phyloP scores from a whole-genome alignment of 305 asterid genomes.

The Plantago coronopus region DNA sequence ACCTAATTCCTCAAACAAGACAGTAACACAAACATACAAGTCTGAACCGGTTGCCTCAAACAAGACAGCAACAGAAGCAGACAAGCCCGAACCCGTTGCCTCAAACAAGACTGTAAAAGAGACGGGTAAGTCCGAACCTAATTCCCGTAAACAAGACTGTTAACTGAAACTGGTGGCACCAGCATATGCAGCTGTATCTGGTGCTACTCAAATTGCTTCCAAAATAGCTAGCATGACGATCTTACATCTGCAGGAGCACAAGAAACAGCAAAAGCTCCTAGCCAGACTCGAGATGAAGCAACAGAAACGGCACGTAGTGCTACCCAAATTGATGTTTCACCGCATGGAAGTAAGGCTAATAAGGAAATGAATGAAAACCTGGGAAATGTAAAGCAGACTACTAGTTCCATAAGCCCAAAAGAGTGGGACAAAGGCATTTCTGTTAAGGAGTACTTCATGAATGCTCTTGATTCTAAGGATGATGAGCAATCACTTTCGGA shows the following conservation, averaged over 20 bases:
- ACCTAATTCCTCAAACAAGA: slow-evolving; percentile 26
- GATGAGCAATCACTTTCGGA: slow-evolving; percentile 88
- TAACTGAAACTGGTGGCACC: slow-evolving; percentile 43
- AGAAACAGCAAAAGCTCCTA: background rate
- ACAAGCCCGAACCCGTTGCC: slow-evolving; percentile 11
- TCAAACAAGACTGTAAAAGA: slow-evolving; percentile 5
- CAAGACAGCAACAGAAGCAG: slow-evolving; percentile 35
- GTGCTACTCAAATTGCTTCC: slow-evolving; percentile 55
- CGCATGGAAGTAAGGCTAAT: slow-evolving; percentile 10
- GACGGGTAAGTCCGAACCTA: background rate
- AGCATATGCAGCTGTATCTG: slow-evolving; percentile 50
- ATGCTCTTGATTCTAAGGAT: slow-evolving; percentile 87
- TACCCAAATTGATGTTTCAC: slow-evolving; percentile 5
- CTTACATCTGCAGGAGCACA: slow-evolving; percentile 24
- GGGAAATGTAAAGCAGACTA: slow-evolving; percentile 21
- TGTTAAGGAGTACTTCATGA: slow-evolving; percentile 73
- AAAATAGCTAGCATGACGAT: slow-evolving; percentile 41
- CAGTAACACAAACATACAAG: slow-evolving; percentile 27
- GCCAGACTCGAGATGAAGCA: slow-evolving; percentile 7
- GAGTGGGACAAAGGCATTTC: slow-evolving; percentile 84
- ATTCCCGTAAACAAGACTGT: slow-evolving; percentile 33
- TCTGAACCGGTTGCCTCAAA: slow-evolving; percentile 17
- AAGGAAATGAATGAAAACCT: slow-evolving; percentile 20
- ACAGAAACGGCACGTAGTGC: background rate
- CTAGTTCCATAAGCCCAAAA: slow-evolving; percentile 29